Base-by-base conservation (phyloP, 306 rosid genomes). In the Benincasa hispida region DNA sequence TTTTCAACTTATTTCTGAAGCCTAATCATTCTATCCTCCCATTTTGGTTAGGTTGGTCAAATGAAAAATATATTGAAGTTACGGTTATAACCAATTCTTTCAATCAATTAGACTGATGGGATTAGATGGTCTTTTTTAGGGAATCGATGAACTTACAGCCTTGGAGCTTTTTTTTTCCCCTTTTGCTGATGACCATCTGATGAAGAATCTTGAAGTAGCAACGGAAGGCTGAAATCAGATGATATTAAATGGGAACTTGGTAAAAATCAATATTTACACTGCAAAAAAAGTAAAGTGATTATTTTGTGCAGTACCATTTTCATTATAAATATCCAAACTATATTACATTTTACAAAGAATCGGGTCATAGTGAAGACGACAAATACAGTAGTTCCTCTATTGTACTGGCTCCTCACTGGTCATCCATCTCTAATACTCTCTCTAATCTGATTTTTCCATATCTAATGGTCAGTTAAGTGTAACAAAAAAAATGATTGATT, bases 371-470 rank as follows among this genome's bases (percentile, higher is more conserved):
- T n/a, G 73, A n/a, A 45, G 66, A 80, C 34, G 66, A 80, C 76
- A 55, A 72, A 74, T 78, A 66, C 57, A 65, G 32, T 18, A 60
- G 62, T 75, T 56, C 68, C 80, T 78, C 78, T 57, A 82, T 78
- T 75, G 61, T 83, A 79, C 75, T 79, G 81, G 80, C 87, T 56
- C 84, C 85, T 80, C 82, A 83, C 86, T 47, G 67, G 73, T 84
- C 86, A 78, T 86, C 79, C 80, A 75, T 77, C 60, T 53, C 78
- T 45, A 83, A 82, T 86, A 87, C 78, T 83, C 65, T 83, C 65
- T 34, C 51, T 45, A 45, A 77, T 79, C 74, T 78, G 77, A 75
- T 18, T 17, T 54, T 70, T 84, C 72, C 76, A 74, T 79, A 73
- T 76, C 86, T 78, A 72, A 37, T 21, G 79, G 88, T 87, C 83